Percentiles rank a stretch among this genome's conserved stretches.
Evolutionary conservation across 208 protist species (phyloP).

Genomic region (Wallacemonas sp.): DNA sequence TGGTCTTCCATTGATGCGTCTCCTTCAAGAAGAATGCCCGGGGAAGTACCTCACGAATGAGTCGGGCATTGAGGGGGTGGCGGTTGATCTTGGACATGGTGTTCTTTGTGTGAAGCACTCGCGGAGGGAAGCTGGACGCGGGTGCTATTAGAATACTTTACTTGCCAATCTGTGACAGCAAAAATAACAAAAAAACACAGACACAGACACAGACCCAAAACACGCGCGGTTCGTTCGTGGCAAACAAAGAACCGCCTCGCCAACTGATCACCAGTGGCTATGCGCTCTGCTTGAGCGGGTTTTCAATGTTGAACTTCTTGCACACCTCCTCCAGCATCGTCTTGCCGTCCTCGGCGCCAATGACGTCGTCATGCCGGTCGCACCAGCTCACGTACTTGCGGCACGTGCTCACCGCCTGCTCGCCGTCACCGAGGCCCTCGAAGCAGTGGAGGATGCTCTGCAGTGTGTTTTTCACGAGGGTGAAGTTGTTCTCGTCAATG

Average conservation of each 20-base stretch:
- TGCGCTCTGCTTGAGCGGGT: slow-evolving; percentile 33
- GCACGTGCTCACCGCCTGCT: slow-evolving; percentile 77
- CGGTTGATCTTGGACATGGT: too few relatives aligned
- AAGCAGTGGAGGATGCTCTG: slow-evolving; percentile 75
- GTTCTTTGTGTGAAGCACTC: too few relatives aligned
- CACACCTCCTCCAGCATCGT: slow-evolving; percentile 62
- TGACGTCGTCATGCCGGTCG: slow-evolving; percentile 66
- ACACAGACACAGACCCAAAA: neutral
- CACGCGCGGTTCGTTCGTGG: neutral
- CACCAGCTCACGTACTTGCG: slow-evolving; percentile 92
- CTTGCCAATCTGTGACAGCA: neutral
- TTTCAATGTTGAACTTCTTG: slow-evolving; percentile 39
- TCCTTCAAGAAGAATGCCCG: too few relatives aligned
- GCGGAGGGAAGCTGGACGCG: too few relatives aligned
- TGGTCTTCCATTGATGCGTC: too few relatives aligned
- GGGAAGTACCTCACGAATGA: too few relatives aligned
- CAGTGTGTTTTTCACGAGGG: slow-evolving; percentile 76
- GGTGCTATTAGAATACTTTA: neutral
- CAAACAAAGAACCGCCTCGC: too few relatives aligned
- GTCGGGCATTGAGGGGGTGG: too few relatives aligned
- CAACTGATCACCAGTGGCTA: too few relatives aligned
- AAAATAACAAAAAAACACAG: neutral
- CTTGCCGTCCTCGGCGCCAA: slow-evolving; percentile 62
- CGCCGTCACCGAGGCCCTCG: slow-evolving; percentile 77
- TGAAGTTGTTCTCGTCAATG: slow-evolving; percentile 85